A percentile compares a stretch with the other conserved stretches of the same genome.
phyloP scores from a whole-genome alignment of 805 yeast species.

The Starmerella floris region DNA sequence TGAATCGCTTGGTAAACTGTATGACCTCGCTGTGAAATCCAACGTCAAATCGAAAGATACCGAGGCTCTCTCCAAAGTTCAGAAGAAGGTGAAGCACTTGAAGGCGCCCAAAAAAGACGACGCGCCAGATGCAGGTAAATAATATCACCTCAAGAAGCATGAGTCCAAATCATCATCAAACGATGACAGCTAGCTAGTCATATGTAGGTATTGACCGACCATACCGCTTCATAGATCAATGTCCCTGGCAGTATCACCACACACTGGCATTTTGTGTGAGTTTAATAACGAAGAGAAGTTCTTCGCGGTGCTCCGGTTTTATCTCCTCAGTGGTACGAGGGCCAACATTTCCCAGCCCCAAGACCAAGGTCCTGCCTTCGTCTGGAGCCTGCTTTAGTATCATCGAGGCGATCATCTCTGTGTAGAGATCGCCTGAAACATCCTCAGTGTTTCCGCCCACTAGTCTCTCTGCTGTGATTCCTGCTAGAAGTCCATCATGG shows the following conservation, averaged over 20 bases:
- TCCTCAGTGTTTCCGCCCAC: slow-evolving; percentile 21
- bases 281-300: slow-evolving; percentile 23
- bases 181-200: no score
- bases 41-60: slow-evolving; percentile 5
- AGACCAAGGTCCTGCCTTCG: slow-evolving; percentile 24
- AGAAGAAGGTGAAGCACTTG: slow-evolving; percentile 17
- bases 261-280: slow-evolving; percentile 24
- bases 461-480: slow-evolving; percentile 18
- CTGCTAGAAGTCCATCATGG: slow-evolving; percentile 16
- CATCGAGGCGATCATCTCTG: slow-evolving; percentile 25
- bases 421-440: slow-evolving; percentile 23
- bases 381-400: slow-evolving; percentile 25
- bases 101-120: slow-evolving; percentile 2
- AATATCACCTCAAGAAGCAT: no score
- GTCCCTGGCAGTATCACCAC: no score
- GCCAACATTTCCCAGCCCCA: slow-evolving; percentile 26
- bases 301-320: slow-evolving; percentile 21
- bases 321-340: slow-evolving; percentile 18
- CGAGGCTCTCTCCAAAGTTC: slow-evolving; percentile 10
- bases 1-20: slow-evolving; percentile 17
- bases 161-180: no score
- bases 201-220: no score
- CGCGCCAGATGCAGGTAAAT: no score
- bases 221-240: no score
- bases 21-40: slow-evolving; percentile 19